These are phyloP conservation scores for Patellifolia procumbens DNA, from an alignment of 179 eudicot species.

Conservation along the genomic window DNA sequence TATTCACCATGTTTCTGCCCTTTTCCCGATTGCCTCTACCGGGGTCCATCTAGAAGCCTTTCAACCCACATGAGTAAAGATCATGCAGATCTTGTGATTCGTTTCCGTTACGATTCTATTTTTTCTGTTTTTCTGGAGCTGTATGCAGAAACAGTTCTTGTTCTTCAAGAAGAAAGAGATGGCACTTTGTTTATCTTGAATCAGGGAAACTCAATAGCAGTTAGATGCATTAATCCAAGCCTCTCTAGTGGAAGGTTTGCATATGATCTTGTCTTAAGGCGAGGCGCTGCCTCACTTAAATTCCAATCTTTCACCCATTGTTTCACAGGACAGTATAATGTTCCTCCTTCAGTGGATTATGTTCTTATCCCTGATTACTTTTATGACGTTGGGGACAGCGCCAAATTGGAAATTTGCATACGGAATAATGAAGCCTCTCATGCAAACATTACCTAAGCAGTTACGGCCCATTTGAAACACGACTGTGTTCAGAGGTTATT, in stretches of 20 bases:
- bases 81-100: conserved; percentile 42
- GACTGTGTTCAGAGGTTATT: conserved; percentile 7
- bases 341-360: conserved; percentile 34
- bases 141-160: conserved; percentile 37
- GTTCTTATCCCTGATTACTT: conserved; percentile 53
- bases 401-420: conserved; percentile 52
- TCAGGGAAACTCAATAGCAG: conserved; percentile 43
- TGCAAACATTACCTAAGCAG: not conserved
- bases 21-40: conserved; percentile 46
- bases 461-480: not conserved
- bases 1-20: conserved; percentile 72
- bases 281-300: conserved; percentile 34
- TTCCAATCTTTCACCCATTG: conserved; percentile 44
- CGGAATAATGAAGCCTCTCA: conserved; percentile 33
- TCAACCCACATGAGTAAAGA: conserved; percentile 44
- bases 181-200: conserved; percentile 50
- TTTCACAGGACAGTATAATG: conserved; percentile 24
- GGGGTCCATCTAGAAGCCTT: conserved; percentile 44
- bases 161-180: conserved; percentile 56
- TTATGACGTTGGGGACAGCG: conserved; percentile 24
- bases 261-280: conserved; percentile 38
- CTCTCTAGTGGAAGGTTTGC: conserved; percentile 28
- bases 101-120: conserved; percentile 41
- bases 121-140: conserved; percentile 33
- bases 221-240: conserved; percentile 45